Evolutionary conservation across 2,329 filamentous ascomycete genomes (phyloP).

Genomic region (Fusarium tuaranense): DNA sequence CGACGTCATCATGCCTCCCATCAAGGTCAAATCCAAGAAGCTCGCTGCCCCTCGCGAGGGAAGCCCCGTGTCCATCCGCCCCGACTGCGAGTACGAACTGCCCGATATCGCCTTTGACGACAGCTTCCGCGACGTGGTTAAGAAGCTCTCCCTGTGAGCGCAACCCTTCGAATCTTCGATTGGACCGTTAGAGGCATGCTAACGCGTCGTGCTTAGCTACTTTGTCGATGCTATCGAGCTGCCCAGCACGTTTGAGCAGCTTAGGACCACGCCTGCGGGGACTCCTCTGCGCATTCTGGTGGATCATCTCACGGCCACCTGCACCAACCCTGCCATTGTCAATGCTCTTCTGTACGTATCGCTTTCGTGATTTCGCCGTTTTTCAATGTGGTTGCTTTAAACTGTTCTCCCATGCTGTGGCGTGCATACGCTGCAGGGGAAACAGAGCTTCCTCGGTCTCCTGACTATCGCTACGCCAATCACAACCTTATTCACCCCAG

Average conservation of each 20-base stretch:
- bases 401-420: constrained; percentile 12
- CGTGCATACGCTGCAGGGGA: constrained; percentile 17
- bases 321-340: constrained; percentile 77
- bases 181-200: background rate
- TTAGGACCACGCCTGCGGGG: constrained; percentile 74
- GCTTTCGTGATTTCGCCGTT: background rate
- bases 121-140: constrained; percentile 72
- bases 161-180: background rate
- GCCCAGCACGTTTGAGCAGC: constrained; percentile 79
- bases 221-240: constrained; percentile 71
- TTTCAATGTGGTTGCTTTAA: background rate
- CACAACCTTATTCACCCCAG: constrained; percentile 4
- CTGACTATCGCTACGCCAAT: constrained; percentile 16
- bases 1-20: constrained; percentile 50
- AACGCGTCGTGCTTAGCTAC: constrained; percentile 59
- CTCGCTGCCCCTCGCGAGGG: constrained; percentile 49
- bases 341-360: constrained; percentile 76
- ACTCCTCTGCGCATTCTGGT: constrained; percentile 69
- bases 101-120: constrained; percentile 70
- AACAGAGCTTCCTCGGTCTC: background rate
- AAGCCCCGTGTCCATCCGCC: constrained; percentile 50
- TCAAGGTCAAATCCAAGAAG: constrained; percentile 51
- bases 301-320: constrained; percentile 70
- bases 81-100: constrained; percentile 55
- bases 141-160: constrained; percentile 72